phyloP scores from a whole-genome alignment of 352 stramenopile genomes.

The Thraustochytrium sp. region DNA sequence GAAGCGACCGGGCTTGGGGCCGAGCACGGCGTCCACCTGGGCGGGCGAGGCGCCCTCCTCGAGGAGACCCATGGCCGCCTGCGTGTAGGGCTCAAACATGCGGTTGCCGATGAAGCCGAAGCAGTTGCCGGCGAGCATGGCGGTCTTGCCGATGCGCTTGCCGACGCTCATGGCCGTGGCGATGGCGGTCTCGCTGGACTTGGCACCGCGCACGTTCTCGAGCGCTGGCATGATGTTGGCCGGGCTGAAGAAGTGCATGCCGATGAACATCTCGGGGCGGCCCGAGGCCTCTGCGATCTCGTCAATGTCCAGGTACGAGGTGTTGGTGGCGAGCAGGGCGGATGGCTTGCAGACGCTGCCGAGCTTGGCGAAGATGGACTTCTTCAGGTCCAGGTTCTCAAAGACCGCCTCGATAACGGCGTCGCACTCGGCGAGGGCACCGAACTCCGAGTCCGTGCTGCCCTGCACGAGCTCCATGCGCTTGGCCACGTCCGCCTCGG shows the following conservation, averaged over 20 bases:
- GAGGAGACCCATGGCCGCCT: slow-evolving; percentile 59
- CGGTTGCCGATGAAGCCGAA: slow-evolving; percentile 96
- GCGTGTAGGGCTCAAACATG: slow-evolving; percentile 85
- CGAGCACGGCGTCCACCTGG: slow-evolving; percentile 46
- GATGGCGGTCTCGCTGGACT: slow-evolving; percentile 67
- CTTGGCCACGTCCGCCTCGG: slow-evolving; percentile 85
- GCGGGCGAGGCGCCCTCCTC: slow-evolving; percentile 26
- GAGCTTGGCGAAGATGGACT: slow-evolving; percentile 80
- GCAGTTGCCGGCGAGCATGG: slow-evolving; percentile 96
- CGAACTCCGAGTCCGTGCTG: slow-evolving; percentile 53
- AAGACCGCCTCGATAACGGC: slow-evolving; percentile 98
- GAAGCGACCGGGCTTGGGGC: slow-evolving; percentile 44
- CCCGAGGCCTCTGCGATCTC: slow-evolving; percentile 70
- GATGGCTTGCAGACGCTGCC: slow-evolving; percentile 78
- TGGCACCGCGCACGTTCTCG: slow-evolving; percentile 92
- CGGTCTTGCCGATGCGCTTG: slow-evolving; percentile 93
- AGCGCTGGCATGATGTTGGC: slow-evolving; percentile 94
- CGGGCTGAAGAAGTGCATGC: slow-evolving; percentile 98
- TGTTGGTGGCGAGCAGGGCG: slow-evolving; percentile 95
- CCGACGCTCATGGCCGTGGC: slow-evolving; percentile 88
- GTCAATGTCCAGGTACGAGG: slow-evolving; percentile 89
- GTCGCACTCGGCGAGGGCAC: slow-evolving; percentile 82
- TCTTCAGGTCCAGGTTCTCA: slow-evolving; percentile 93
- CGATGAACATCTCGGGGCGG: slow-evolving; percentile 81
- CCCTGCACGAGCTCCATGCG: slow-evolving; percentile 78